Base-by-base conservation (phyloP, 2,329 filamentous ascomycete genomes). In the Xylariaceae sp. region DNA sequence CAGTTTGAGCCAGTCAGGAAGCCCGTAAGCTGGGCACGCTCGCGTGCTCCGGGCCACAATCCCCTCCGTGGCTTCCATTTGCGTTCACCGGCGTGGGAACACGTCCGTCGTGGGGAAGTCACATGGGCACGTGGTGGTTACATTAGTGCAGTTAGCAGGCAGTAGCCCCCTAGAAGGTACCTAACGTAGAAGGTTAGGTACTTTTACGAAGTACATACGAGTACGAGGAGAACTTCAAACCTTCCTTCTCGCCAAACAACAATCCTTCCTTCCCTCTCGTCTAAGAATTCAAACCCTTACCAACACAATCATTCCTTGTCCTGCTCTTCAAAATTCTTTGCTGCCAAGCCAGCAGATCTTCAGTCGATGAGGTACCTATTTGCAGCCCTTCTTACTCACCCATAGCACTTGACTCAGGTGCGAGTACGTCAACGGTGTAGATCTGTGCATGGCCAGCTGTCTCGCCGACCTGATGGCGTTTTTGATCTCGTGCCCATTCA, bases 401-500 rank as follows among this genome's bases (percentile, higher is more conserved):
- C 58, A 39, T 15, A 61, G 53, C 9, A 60, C 54, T 1, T 60
- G 53, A 15, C 55, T 49, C 51, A 58, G 48, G n/a, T 49, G 37
- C 2, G 55, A 48, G 15, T 61, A 58, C 2, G 11, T 53, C 2
- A 61, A 42, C 5, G 23, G 37, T 42, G 55, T 47, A 11, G 48
- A 47, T 34, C 54, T 58, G 51, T 55, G 58, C 10, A 49, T 55
- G 17, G 59, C 55, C 51, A 58, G 58, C 23, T 61, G 59, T 49
- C 55, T 52, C 7, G 56, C 59, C 2, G 59, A 52, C n/a, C 55
- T 61, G 13, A 61, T 52, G 9, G 56, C 56, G 15, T 63, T 63
- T 17, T 59, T 55, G 23, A 61, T 63, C 39, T 61, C 51, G 3
- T 59, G 49, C 1, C 61, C 61, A 37, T 61, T 63, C 56, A 63